Evolutionary conservation across 768 basidiomycete genomes (phyloP).

Genomic region (Termitomyces sp.): DNA sequence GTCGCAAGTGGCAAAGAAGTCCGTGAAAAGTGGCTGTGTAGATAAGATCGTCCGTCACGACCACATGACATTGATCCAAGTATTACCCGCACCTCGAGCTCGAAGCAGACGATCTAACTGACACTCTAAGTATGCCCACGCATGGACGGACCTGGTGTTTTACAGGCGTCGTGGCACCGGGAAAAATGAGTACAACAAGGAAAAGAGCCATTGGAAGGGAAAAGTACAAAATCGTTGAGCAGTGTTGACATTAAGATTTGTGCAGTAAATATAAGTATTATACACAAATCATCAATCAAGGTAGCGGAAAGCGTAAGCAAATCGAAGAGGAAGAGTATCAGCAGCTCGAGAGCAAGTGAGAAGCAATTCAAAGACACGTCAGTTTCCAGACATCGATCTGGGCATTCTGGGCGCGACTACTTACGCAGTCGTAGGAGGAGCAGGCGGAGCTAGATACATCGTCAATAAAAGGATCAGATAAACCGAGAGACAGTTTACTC

Average conservation of each 20-base stretch:
- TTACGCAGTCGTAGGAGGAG: slow-evolving; percentile 20
- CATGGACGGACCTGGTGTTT: no score
- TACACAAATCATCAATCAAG: slow-evolving; percentile 10
- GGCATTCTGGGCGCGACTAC: background rate
- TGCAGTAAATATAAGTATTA: slow-evolving; percentile 1
- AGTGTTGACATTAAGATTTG: slow-evolving; percentile 6
- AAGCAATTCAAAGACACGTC: background rate
- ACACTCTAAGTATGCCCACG: no score
- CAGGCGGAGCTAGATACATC: slow-evolving; percentile 8
- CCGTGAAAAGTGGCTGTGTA: background rate
- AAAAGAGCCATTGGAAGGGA: no score
- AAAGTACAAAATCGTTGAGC: background rate
- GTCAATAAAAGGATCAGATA: slow-evolving; percentile 1
- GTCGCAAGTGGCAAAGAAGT: no score
- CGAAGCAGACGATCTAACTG: no score
- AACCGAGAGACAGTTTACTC: background rate
- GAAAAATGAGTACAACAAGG: no score
- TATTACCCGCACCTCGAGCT: no score
- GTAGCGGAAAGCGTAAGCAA: background rate
- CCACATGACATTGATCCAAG: no score
- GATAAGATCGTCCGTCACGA: no score
- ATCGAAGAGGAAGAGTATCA: background rate
- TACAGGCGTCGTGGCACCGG: no score
- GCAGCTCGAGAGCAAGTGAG: background rate
- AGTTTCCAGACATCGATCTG: background rate